phyloP scores from a whole-genome alignment of 148 eudicot genomes.

The Arctostaphylos glauca region DNA sequence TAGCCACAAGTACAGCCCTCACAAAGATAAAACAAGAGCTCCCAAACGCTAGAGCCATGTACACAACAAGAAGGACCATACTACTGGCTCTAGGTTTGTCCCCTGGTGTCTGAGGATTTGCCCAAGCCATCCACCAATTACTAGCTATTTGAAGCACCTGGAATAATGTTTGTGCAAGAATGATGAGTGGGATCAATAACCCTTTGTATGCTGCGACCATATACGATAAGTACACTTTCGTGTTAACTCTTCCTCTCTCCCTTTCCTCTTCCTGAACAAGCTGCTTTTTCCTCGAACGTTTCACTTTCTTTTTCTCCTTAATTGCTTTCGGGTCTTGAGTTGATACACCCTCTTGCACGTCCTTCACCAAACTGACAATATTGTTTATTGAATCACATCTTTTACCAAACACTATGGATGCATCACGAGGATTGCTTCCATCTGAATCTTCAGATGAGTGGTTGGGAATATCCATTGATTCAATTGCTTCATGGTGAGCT shows the following conservation, averaged over 20 bases:
- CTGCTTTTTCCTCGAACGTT: constrained; percentile 83
- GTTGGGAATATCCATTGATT: constrained; percentile 70
- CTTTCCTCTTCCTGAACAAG: constrained; percentile 95
- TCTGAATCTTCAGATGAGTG: constrained; percentile 70
- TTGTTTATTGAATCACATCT: constrained; percentile 38
- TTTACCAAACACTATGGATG: constrained; percentile 31
- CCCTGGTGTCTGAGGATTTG: constrained; percentile 80
- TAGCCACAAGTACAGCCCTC: constrained; percentile 82
- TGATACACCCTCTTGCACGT: constrained; percentile 54
- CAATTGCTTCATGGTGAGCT: constrained; percentile 94
- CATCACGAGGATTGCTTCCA: constrained; percentile 32
- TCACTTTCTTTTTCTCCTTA: constrained; percentile 84
- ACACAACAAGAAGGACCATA: constrained; percentile 70
- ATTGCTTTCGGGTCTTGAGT: constrained; percentile 64
- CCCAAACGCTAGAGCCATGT: constrained; percentile 95
- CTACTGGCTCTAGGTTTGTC: constrained; percentile 67
- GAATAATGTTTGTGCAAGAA: constrained; percentile 76
- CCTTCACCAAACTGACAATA: constrained; percentile 43
- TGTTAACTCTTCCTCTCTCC: constrained; percentile 81
- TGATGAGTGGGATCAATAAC: constrained; percentile 67
- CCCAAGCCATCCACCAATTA: constrained; percentile 99
- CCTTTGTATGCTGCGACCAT: constrained; percentile 96
- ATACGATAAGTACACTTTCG: constrained; percentile 81
- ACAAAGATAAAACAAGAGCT: constrained; percentile 87
- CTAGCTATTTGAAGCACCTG: constrained; percentile 92